Evolutionary conservation across 257 asterid genomes (phyloP).

Genomic region (Rubia yunnanensis): DNA sequence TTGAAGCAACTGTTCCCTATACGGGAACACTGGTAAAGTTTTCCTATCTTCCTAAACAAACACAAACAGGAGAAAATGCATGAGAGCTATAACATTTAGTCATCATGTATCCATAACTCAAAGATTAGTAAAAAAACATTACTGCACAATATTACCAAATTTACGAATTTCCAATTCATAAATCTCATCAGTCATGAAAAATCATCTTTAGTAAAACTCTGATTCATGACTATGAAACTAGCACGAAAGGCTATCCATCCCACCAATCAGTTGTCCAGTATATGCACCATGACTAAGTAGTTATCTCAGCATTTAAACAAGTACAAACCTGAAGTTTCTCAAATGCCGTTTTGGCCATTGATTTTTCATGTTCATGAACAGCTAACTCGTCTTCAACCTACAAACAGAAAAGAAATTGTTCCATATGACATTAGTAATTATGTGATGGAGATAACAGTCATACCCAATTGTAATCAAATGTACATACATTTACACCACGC

Average conservation of each 20-base stretch:
- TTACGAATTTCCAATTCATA: neutral
- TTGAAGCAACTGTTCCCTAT: slow-evolving; percentile 67
- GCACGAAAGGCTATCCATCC: neutral
- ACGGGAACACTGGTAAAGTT: slow-evolving; percentile 72
- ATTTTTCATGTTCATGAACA: slow-evolving; percentile 33
- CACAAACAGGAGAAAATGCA: slow-evolving; percentile 3
- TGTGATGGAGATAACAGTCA: neutral
- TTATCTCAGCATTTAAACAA: neutral
- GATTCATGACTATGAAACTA: neutral
- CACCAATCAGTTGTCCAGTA: neutral
- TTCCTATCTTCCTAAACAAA: slow-evolving; percentile 67
- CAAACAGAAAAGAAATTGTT: slow-evolving; percentile 15
- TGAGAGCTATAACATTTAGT: neutral
- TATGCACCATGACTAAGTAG: neutral
- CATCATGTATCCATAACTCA: neutral
- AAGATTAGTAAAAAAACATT: neutral
- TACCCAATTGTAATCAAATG: neutral
- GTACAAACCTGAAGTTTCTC: slow-evolving; percentile 72
- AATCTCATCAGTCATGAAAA: neutral
- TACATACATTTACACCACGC: slow-evolving; percentile 75
- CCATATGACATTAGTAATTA: slow-evolving; percentile 1
- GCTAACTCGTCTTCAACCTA: slow-evolving; percentile 60
- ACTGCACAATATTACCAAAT: neutral
- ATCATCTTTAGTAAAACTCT: neutral
- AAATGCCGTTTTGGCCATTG: slow-evolving; percentile 66